A percentile compares a stretch with the other conserved stretches of the same genome.
Evolutionary conservation across 371 early-diverging fungal species (phyloP).

Genomic region (Rhizomucor pusillus): DNA sequence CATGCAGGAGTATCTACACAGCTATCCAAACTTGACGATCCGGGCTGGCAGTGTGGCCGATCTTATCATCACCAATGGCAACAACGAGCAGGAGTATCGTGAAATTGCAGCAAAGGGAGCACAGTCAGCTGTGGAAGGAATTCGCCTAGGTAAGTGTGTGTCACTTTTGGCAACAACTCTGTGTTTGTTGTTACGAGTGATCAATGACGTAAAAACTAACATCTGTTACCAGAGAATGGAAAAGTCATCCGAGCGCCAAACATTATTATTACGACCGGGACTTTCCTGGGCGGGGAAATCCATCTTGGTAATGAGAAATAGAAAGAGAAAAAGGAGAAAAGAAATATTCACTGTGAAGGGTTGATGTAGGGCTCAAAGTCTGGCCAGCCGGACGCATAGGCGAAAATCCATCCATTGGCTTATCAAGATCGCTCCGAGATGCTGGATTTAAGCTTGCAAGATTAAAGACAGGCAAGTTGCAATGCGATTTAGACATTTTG

Average conservation of each 20-base stretch:
- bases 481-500: not conserved
- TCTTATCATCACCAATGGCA: conserved; percentile 51
- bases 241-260: conserved; percentile 67
- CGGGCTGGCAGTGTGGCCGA: conserved; percentile 73
- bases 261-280: conserved; percentile 84
- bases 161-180: not conserved
- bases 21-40: conserved; percentile 72
- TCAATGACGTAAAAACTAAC: not conserved
- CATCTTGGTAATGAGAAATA: conserved; percentile 40
- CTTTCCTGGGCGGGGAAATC: conserved; percentile 84
- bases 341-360: conserved; percentile 11
- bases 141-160: conserved; percentile 30
- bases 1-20: conserved; percentile 62
- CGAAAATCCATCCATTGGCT: conserved; percentile 74
- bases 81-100: conserved; percentile 29
- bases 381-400: conserved; percentile 81
- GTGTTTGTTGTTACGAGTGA: not conserved
- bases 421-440: conserved; percentile 70
- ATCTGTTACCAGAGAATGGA: conserved; percentile 57
- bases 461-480: conserved; percentile 67
- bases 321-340: conserved; percentile 11
- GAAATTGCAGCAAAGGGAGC: conserved; percentile 26
- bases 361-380: conserved; percentile 50
- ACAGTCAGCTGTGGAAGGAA: conserved; percentile 31
- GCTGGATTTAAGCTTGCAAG: conserved; percentile 77